Evolutionary conservation across 2,329 filamentous ascomycete genomes (phyloP).

Genomic region (Fusarium gaditjirri): DNA sequence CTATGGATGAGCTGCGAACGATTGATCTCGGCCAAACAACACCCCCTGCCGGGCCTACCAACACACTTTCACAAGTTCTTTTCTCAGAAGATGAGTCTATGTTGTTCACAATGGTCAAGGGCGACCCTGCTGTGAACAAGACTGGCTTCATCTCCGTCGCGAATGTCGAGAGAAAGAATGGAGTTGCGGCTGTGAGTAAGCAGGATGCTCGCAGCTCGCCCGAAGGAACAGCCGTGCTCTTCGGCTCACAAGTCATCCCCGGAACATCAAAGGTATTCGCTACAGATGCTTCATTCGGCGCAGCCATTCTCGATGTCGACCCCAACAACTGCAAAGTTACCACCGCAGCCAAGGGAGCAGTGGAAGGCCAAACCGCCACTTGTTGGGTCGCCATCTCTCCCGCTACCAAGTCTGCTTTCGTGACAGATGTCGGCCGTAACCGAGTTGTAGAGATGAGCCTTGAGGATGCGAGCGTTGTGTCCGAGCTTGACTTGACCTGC

Average conservation of each 20-base stretch:
- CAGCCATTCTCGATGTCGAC: constrained; percentile 59
- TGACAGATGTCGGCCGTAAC: constrained; percentile 65
- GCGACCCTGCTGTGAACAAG: constrained; percentile 63
- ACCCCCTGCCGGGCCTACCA: constrained; percentile 66
- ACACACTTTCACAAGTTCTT: constrained; percentile 69
- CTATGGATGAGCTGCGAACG: constrained; percentile 57
- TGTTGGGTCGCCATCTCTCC: constrained; percentile 67
- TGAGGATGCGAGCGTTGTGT: constrained; percentile 58
- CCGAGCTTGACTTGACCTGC: constrained; percentile 53
- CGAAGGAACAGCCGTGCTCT: constrained; percentile 65
- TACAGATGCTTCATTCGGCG: constrained; percentile 69
- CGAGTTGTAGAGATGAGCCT: constrained; percentile 67
- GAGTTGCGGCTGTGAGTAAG: constrained; percentile 29
- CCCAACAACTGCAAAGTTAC: constrained; percentile 43
- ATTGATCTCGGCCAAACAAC: constrained; percentile 66
- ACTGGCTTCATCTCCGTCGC: constrained; percentile 67
- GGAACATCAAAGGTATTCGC: constrained; percentile 59
- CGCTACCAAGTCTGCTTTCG: constrained; percentile 62
- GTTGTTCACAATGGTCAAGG: constrained; percentile 69
- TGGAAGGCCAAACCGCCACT: constrained; percentile 64
- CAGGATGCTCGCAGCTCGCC: constrained; percentile 56
- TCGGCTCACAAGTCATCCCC: constrained; percentile 62
- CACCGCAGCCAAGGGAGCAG: constrained; percentile 51
- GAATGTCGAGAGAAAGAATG: constrained; percentile 48
- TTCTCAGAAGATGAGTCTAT: constrained; percentile 65